Percentiles rank a stretch among this genome's conserved stretches.
phyloP scores from a whole-genome alignment of 192 early-diverging fungal genomes.

The Chytriomyces confervae region DNA sequence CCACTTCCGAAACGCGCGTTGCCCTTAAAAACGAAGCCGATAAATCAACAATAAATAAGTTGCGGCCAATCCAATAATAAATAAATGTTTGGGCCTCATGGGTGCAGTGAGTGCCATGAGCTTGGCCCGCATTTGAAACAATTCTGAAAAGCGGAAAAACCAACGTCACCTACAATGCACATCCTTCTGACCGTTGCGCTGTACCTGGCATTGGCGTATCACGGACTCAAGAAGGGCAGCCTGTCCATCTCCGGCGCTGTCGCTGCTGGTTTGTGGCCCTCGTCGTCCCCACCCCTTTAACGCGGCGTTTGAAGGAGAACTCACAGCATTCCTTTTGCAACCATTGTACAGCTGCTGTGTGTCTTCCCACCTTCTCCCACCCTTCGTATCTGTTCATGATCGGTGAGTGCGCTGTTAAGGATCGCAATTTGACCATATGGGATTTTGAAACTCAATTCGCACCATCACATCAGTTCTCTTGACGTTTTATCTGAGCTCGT shows the following conservation, averaged over 20 bases:
- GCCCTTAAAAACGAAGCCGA: no score
- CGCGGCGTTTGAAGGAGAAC: no score
- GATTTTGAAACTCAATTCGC: neutral
- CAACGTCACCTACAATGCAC: constrained; percentile 31
- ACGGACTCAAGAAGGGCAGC: constrained; percentile 73
- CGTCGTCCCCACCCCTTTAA: neutral
- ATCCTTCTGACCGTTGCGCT: constrained; percentile 57
- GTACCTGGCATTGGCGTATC: constrained; percentile 55
- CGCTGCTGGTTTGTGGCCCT: constrained; percentile 58
- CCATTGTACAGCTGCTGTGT: constrained; percentile 56
- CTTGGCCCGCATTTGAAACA: no score
- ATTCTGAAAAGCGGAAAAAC: no score
- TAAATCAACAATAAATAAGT: no score
- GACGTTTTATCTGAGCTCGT: constrained; percentile 74
- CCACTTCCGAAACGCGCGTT: no score
- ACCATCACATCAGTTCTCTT: constrained; percentile 56
- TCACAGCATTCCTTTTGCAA: no score
- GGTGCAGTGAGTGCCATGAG: no score
- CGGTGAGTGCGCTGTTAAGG: neutral
- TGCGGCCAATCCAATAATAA: no score
- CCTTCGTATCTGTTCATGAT: constrained; percentile 67
- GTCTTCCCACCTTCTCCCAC: constrained; percentile 76
- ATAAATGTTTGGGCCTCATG: no score
- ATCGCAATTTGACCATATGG: neutral
- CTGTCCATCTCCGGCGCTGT: constrained; percentile 71